Base-by-base conservation (phyloP, 768 basidiomycete genomes). In the Serendipita indica region DNA sequence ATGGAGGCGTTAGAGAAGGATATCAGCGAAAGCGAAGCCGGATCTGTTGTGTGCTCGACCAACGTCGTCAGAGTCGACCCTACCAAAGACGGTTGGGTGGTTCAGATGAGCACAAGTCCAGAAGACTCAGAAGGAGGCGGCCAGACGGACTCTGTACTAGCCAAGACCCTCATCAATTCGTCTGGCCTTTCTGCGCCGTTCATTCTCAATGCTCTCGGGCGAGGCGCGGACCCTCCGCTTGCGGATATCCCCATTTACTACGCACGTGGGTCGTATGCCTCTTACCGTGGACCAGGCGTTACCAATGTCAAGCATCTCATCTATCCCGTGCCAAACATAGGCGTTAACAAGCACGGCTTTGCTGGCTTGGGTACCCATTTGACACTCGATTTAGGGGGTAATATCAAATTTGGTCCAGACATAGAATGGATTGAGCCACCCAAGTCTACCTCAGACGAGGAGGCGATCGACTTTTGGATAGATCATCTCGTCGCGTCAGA, bases 341-440 rank as follows among this genome's bases (percentile, higher is more conserved):
- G 77, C 6, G 73, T 73, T 35, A 76, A 74, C 60, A 49, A 60
- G 56, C 60, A 65, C 61, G 62, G 80, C 4, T 87, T 94, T 66
- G 83, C 88, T 61, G 86, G 87, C 2, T 75, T 97, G 4, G 94
- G 96, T 2, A 93, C 91, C 10, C 96, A 97, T 71, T 74, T 97
- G 25, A 91, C 90, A 27, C 71, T 97, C 39, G 89, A 92, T 68
- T 67, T 98, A 61, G 77, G 84, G 49, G 86, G 88, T 0, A 84
- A 86, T 61, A 77, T 97, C 57, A 79, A 81, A 30, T 98, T 98
- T 69, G 94, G 94, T 0, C 94, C 94, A 3, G 90, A 97, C 66
- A 75, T 96, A 14, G 85, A 96, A 67, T 89, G 88, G 86, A 74
- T 96, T 64, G 73, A 77, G 2, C 80, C 83, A 2, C 62, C 63